Percentiles rank a stretch among this genome's conserved stretches.
Conservation (phyloP, 2,329 filamentous ascomycete genomes). For the Xylariaceae sp. region DNA sequence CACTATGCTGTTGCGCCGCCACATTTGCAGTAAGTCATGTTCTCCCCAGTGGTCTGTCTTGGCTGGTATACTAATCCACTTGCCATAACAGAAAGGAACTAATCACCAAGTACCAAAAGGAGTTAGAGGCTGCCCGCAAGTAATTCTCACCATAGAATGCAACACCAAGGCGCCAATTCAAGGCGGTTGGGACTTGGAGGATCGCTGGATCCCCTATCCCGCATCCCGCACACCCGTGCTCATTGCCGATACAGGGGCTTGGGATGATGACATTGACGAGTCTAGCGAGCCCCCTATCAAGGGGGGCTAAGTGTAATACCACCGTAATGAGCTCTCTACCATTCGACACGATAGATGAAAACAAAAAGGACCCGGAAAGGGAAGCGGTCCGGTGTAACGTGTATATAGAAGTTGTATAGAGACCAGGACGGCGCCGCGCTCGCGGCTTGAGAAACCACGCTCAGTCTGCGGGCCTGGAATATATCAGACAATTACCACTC, state of each 20-base stretch:
- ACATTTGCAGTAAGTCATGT: conserved; percentile 83
- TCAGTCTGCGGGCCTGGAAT: conserved; percentile 1
- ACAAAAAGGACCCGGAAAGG: background rate
- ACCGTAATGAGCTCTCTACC: conserved; percentile 2
- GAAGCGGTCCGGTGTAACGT: conserved; percentile 2
- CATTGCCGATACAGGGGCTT: no score
- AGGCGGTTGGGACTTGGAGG: no score
- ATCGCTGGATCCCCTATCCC: background rate
- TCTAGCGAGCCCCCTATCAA: background rate
- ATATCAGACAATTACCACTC: conserved; percentile 21
- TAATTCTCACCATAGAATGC: conserved; percentile 4
- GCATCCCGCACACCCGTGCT: background rate
- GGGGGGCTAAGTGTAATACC: conserved; percentile 8
- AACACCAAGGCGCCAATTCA: background rate
- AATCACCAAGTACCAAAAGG: conserved; percentile 55
- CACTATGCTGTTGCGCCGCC: conserved; percentile 85
- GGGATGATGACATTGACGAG: background rate
- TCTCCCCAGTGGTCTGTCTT: background rate
- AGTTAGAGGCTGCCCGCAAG: conserved; percentile 44
- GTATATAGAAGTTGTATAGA: conserved; percentile 15
- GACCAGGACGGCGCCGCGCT: background rate
- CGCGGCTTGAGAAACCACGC: background rate
- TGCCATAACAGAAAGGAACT: conserved; percentile 49
- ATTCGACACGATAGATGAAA: conserved; percentile 4
- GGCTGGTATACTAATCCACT: conserved; percentile 25